These are phyloP conservation scores for Globisporangium nunn DNA, from an alignment of 352 stramenopile genomes.

Conservation along the genomic window DNA sequence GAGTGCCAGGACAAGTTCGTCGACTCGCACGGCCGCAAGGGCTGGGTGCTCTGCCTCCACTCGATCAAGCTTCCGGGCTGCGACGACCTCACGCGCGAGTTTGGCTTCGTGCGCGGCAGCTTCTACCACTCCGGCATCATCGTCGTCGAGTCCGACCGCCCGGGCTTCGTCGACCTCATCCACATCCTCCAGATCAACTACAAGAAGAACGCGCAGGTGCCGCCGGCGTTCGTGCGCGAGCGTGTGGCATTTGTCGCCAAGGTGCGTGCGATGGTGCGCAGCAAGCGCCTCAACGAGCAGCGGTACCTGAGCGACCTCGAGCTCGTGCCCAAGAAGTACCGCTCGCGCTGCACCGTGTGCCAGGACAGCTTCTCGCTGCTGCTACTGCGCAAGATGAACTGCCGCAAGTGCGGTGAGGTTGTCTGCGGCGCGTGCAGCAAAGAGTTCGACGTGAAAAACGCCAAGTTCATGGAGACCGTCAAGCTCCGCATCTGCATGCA, in stretches of 20 bases:
- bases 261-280: constrained; percentile 57
- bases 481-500: constrained; percentile 84
- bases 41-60: constrained; percentile 80
- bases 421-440: constrained; percentile 84
- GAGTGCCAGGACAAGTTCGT: constrained; percentile 87
- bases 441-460: constrained; percentile 63
- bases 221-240: constrained; percentile 30
- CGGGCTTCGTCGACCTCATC: constrained; percentile 74
- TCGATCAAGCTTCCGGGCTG: constrained; percentile 77
- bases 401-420: constrained; percentile 83
- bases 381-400: constrained; percentile 78
- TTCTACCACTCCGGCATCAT: constrained; percentile 85
- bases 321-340: constrained; percentile 79
- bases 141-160: constrained; percentile 66
- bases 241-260: constrained; percentile 41
- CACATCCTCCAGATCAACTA: constrained; percentile 79
- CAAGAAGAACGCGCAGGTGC: constrained; percentile 57
- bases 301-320: constrained; percentile 75
- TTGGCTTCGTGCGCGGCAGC: constrained; percentile 67
- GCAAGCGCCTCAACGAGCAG: constrained; percentile 73
- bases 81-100: constrained; percentile 68
- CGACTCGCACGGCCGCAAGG: constrained; percentile 66
- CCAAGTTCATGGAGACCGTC: constrained; percentile 49
- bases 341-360: constrained; percentile 63
- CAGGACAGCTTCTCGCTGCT: constrained; percentile 81